These are phyloP conservation scores for Blastocystis sp. DNA, from an alignment of 352 stramenopile species.

Conservation along the genomic window DNA sequence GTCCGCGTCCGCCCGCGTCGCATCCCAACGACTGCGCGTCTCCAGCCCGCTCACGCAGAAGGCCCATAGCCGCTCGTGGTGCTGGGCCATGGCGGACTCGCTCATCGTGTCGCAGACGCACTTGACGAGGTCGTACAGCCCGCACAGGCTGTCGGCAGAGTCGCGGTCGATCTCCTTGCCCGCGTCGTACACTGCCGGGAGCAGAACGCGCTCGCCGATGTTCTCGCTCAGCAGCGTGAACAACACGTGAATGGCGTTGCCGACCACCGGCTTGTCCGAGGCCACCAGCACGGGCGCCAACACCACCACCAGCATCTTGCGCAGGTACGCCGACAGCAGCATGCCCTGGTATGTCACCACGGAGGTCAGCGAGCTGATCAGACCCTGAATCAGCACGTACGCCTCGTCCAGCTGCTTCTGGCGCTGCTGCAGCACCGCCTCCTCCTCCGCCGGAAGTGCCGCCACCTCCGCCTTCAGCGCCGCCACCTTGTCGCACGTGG, in stretches of 20 bases:
- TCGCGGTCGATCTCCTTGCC: not conserved
- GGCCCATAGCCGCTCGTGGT: not conserved
- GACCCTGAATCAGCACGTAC: constrained; percentile 11
- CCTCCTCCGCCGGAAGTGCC: not conserved
- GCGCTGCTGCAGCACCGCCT: not conserved
- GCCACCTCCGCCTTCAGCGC: constrained; percentile 13
- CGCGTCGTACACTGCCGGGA: constrained; percentile 39
- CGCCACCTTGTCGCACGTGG: not conserved
- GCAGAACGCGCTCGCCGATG: constrained; percentile 45
- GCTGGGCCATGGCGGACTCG: not conserved
- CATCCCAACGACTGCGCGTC: not conserved
- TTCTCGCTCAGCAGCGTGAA: constrained; percentile 36
- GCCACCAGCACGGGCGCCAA: constrained; percentile 28
- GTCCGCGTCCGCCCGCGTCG: not conserved
- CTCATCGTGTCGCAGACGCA: constrained; percentile 28
- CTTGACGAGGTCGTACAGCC: constrained; percentile 37
- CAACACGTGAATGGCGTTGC: not conserved
- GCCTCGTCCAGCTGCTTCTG: constrained; percentile 28
- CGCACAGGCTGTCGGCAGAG: constrained; percentile 9
- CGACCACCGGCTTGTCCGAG: not conserved
- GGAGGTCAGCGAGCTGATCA: constrained; percentile 24
- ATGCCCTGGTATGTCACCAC: constrained; percentile 29
- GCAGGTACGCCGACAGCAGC: constrained; percentile 58
- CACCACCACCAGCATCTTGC: constrained; percentile 25
- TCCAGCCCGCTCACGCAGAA: constrained; percentile 64